These are phyloP conservation scores for Intubia oerlemansii DNA, from an alignment of 2,329 filamentous ascomycete species.

Conservation along the genomic window DNA sequence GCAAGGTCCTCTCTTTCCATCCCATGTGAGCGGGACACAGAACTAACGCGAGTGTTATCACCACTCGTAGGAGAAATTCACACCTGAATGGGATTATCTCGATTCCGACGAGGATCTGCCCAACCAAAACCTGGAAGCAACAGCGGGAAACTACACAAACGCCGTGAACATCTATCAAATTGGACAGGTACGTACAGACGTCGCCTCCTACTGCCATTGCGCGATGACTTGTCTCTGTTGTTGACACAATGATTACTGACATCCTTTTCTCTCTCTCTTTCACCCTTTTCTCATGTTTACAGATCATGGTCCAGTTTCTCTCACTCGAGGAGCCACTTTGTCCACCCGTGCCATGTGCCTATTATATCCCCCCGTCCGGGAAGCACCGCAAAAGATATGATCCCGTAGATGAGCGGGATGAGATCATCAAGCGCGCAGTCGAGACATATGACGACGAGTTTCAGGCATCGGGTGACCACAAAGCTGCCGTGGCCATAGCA, in stretches of 20 bases:
- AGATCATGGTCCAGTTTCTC: constrained; percentile 1
- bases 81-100: constrained; percentile 5
- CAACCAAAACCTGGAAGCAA: not conserved
- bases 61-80: constrained; percentile 3
- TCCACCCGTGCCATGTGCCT: constrained; percentile 1
- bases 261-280: not conserved
- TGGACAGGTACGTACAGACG: constrained; percentile 4
- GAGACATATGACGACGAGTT: not conserved
- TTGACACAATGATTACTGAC: too few species aligned
- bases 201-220: too few species aligned
- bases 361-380: not conserved
- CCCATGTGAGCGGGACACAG: too few species aligned
- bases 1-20: too few species aligned
- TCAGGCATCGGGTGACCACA: too few species aligned
- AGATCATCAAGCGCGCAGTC: not conserved
- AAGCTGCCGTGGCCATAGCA: too few species aligned
- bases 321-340: not conserved
- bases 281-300: not conserved
- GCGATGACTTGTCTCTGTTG: too few species aligned
- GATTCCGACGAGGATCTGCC: not conserved
- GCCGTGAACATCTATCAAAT: constrained; percentile 4
- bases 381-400: too few species aligned
- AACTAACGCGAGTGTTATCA: not conserved
- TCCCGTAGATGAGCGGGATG: too few species aligned
- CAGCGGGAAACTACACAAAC: constrained; percentile 1